These are phyloP conservation scores for Powellomyces hirtus DNA, from an alignment of 192 early-diverging fungal genomes.

Conservation along the genomic window DNA sequence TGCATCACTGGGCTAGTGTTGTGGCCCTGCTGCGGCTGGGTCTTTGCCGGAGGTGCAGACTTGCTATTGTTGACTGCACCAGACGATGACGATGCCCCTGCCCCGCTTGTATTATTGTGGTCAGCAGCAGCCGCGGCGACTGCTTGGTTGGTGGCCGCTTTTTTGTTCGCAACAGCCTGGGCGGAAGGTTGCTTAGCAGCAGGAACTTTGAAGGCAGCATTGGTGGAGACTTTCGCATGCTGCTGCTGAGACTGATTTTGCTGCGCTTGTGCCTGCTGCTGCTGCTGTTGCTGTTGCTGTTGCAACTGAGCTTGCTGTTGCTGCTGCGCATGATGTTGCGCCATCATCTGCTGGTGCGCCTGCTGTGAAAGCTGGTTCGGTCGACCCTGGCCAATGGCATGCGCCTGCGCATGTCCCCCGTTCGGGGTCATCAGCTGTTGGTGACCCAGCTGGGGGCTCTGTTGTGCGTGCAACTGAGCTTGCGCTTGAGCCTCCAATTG, in stretches of 20 bases:
- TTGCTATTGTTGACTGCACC: not conserved
- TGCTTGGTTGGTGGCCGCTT: not conserved
- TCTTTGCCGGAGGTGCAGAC: not conserved
- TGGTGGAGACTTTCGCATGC: not conserved
- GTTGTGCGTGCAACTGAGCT: too few species aligned
- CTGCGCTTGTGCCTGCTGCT: not conserved
- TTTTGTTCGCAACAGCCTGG: not conserved
- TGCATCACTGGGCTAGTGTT: too few species aligned
- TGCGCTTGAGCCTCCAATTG: too few species aligned
- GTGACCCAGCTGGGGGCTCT: too few species aligned
- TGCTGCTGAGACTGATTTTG: not conserved
- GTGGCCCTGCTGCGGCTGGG: not conserved
- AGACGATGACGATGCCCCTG: not conserved
- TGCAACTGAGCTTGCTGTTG: not conserved
- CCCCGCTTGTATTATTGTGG: too few species aligned
- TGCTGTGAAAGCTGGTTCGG: not conserved
- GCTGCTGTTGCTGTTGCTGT: not conserved
- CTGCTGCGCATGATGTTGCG: slow-evolving; percentile 7
- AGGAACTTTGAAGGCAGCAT: not conserved
- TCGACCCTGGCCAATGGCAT: too few species aligned
- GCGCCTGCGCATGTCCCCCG: too few species aligned
- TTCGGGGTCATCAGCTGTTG: too few species aligned
- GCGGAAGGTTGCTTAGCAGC: not conserved
- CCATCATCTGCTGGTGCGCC: slow-evolving; percentile 1
- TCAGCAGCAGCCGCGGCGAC: not conserved